Base-by-base conservation (phyloP, 306 rosid genomes). In the Carpinus fangiana region DNA sequence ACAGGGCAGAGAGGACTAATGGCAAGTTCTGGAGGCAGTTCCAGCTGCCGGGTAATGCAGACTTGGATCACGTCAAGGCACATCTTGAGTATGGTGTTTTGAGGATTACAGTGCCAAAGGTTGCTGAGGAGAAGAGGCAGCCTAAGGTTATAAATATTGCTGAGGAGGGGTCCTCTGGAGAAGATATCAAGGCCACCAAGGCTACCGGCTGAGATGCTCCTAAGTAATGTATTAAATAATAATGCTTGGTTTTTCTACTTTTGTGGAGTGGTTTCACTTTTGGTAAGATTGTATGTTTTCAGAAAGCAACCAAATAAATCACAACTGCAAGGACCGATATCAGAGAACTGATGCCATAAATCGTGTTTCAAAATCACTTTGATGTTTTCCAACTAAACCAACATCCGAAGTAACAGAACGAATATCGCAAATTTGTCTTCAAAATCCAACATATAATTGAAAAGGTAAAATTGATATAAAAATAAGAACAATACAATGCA, bases 21-120 rank as follows among this genome's bases (percentile, higher is more conserved):
- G 86, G 87, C 2, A 83, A 81, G 54, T 88, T 88, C 79, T 82
- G 83, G 90, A 82, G 92, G 76, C 88, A 76, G 34, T 86, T 85
- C 41, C 52, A 82, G 53, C 4, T 89, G 72, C 85, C 84, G 0
- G 83, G 17, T 17, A 89, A 89, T 41, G 87, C 86, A 0, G 84
- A 89, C 36, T 34, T 84, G 84, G 90, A 82, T 5, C 47, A 8
- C 12, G 70, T 82, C 8, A 80, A 74, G n/a, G 92, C 92, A 12
- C 64, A 12, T 31, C 36, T 75, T 13, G 84, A 85, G 64, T 71
- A 81, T 53, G 88, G 86, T 34, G 82, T 79, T 13, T 54, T 85
- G 56, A 82, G 28, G 53, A 69, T 89, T 12, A 83, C 48, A 0
- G 83, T 89, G 56, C 89, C 89, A 0, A 89, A 89, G 79, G 7